Evolutionary conservation across 2,329 filamentous ascomycete species (phyloP).

Genomic region (Coniochaeta ligniaria): DNA sequence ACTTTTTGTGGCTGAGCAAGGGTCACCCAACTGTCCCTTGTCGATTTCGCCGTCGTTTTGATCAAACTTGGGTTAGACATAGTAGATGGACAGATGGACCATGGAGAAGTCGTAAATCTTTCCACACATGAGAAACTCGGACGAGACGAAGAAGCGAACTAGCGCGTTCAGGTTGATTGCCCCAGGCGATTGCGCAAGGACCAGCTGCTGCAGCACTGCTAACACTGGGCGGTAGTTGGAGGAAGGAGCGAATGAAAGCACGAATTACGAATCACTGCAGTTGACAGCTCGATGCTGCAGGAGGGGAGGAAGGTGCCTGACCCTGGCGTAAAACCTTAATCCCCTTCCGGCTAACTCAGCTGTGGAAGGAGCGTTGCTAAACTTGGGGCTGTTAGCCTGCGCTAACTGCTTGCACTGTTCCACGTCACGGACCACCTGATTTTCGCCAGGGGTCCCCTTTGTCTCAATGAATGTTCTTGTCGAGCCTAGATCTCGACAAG

Average conservation of each 20-base stretch:
- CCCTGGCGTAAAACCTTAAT: background rate
- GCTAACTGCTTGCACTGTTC: too few species aligned
- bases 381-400: background rate
- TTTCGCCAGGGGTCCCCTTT: background rate
- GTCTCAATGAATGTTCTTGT: background rate
- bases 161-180: background rate
- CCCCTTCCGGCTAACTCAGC: background rate
- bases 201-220: background rate
- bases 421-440: background rate
- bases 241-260: background rate
- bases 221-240: background rate
- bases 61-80: too few species aligned
- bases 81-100: background rate
- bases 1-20: background rate
- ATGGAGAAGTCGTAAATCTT: background rate
- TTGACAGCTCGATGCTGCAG: background rate
- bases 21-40: background rate
- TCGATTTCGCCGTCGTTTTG: background rate
- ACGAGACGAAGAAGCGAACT: background rate
- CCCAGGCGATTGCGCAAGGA: background rate
- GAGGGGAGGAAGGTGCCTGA: background rate
- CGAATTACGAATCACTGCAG: background rate
- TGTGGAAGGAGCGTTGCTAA: background rate
- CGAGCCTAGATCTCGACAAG: background rate
- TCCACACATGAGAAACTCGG: background rate